Evolutionary conservation across 345 rosid genomes (phyloP).

Genomic region (Luvunga scandens): DNA sequence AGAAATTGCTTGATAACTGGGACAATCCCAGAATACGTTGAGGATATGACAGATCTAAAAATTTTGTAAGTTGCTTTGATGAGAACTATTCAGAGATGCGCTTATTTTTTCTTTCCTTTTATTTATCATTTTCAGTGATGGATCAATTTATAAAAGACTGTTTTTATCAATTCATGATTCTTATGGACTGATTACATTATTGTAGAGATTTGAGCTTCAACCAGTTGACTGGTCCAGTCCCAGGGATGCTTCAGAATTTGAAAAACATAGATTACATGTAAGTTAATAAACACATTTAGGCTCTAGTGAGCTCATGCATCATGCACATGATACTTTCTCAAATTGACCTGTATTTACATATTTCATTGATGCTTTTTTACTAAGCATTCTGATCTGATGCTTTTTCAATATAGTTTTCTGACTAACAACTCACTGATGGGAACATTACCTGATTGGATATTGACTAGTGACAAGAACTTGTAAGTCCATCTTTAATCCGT

Average conservation of each 20-base stretch:
- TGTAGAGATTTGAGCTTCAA: constrained; percentile 86
- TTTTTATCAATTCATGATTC: background rate
- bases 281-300: constrained; percentile 16
- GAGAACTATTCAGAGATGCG: background rate
- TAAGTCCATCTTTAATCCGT: constrained; percentile 31
- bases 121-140: background rate
- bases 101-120: too few species aligned
- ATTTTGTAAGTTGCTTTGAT: constrained; percentile 46
- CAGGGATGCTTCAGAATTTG: constrained; percentile 27
- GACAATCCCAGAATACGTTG: constrained; percentile 49
- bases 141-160: background rate
- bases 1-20: constrained; percentile 60
- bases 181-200: background rate
- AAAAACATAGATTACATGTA: constrained; percentile 33
- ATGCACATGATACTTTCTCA: background rate
- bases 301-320: background rate
- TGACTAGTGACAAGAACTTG: constrained; percentile 24
- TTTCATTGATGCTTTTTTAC: background rate
- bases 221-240: constrained; percentile 54
- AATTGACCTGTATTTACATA: background rate
- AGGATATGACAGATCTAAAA: constrained; percentile 27
- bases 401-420: constrained; percentile 52
- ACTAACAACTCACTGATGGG: constrained; percentile 73
- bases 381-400: background rate
- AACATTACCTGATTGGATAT: constrained; percentile 51